phyloP scores from a whole-genome alignment of 805 yeast genomes.

The Spathaspora boniae region DNA sequence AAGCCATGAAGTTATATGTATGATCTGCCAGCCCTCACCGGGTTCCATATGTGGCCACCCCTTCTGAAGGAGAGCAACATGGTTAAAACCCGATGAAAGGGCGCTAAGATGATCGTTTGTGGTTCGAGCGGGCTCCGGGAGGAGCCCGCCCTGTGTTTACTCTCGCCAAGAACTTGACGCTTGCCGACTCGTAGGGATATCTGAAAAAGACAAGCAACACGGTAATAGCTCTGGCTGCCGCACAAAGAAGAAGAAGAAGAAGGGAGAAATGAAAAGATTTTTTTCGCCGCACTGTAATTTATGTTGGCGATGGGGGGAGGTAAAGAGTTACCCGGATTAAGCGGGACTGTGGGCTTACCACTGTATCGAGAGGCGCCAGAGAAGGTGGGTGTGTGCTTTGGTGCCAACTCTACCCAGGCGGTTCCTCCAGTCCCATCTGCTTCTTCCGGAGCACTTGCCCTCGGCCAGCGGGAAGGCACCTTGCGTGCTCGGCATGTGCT shows the following conservation, averaged over 20 bases:
- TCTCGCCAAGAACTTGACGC: constrained; percentile 51
- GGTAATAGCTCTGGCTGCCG: constrained; percentile 52
- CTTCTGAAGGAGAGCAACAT: constrained; percentile 14
- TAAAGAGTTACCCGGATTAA: no score
- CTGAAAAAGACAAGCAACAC: constrained; percentile 50
- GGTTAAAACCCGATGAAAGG: constrained; percentile 30
- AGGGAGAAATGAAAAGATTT: no score
- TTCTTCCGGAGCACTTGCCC: no score
- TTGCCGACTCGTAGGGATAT: constrained; percentile 46
- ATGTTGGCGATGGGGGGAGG: no score
- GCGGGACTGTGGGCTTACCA: no score
- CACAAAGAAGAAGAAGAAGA: constrained; percentile 34
- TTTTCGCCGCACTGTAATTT: no score
- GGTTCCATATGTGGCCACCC: constrained; percentile 17
- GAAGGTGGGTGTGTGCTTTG: no score
- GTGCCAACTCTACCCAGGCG: no score
- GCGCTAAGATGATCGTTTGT: constrained; percentile 45
- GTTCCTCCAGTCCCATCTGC: no score
- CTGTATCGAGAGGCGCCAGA: no score
- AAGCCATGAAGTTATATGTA: constrained; percentile 25
- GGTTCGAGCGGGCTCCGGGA: constrained; percentile 25
- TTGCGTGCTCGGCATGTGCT: no score
- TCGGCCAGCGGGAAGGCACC: no score
- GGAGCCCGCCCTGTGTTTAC: constrained; percentile 13
- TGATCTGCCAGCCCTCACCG: constrained; percentile 49